Evolutionary conservation across 768 basidiomycete genomes (phyloP), one percentile per base, ranked within the genome.

Genomic region (Rhodotorula babjevae): DNA sequence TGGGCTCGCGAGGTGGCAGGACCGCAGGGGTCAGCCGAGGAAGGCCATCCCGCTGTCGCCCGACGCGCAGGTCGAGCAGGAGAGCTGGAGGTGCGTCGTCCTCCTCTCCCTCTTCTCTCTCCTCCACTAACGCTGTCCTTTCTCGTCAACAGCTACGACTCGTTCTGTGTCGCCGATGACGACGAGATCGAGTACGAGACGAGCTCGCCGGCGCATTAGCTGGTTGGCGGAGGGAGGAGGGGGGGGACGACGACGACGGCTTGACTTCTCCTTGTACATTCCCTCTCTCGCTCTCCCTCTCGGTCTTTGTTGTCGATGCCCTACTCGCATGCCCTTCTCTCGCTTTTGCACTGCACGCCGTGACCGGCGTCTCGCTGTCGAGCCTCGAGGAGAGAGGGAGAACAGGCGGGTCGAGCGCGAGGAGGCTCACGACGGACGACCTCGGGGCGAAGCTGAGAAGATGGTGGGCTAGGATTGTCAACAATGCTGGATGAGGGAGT

Each of bases 151-250:
- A 71, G 71, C 29, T 76, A 76, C 56, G 74, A 67, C 25, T 62
- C 59, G 18, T 76, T 76, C 55, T 69, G 68, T 27, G 74, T 72
- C 3, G 47, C 27, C 7, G 57, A 63, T n/a, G 74, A 76, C 31
- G 74, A 72, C 44, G 71, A 72, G 55, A 63, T 75, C 50, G 71
- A 64, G 59, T 53, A 53, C 19, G 71, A 68, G 42, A 9, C 7
- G 33, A 67, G 67, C 33, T 69, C 62, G 42, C 69, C 63, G 27
- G 63, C 46, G 29, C 12, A 8, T 31, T 18, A n/a, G n/a, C n/a
- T n/a, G n/a, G n/a, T n/a, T n/a, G n/a, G n/a, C n/a, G n/a, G n/a
- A n/a, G n/a, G n/a, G 58, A 27, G 63, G 67, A 50, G 12, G 23
- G n/a, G 21, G 19, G n/a, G 27, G 11, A 1, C 16, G 42, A n/a